Evolutionary conservation across 225 moss, liverwort and hornwort genomes (phyloP).

Genomic region (Climacium dendroides): DNA sequence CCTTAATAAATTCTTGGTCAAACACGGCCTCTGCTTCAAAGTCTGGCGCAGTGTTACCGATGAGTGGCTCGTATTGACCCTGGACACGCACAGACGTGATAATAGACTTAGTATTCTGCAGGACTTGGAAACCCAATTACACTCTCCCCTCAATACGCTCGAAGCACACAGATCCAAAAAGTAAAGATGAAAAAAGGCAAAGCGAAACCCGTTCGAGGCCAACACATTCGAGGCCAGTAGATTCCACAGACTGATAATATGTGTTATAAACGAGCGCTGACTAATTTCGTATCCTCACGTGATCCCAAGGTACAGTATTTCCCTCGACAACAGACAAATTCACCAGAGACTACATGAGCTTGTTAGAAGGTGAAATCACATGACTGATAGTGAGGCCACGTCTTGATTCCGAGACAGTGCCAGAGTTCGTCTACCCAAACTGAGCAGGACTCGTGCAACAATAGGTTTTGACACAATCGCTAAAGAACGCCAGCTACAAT

Average conservation of each 20-base stretch:
- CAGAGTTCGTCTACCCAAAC: neutral
- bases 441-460: neutral
- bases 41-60: conserved; percentile 86
- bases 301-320: neutral
- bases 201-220: too few species aligned
- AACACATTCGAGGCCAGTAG: neutral
- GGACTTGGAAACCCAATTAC: neutral
- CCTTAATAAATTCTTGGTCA: conserved; percentile 94
- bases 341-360: neutral
- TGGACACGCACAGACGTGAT: neutral
- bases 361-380: neutral
- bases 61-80: conserved; percentile 36
- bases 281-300: neutral
- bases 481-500: neutral
- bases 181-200: neutral
- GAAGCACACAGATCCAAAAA: neutral
- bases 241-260: neutral
- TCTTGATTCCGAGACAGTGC: neutral
- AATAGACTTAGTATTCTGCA: neutral
- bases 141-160: neutral
- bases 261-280: neutral
- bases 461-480: neutral
- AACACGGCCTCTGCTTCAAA: conserved; percentile 95
- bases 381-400: neutral
- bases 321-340: neutral